Conservation (phyloP, 768 basidiomycete species). For the Naganishia antarctica region DNA sequence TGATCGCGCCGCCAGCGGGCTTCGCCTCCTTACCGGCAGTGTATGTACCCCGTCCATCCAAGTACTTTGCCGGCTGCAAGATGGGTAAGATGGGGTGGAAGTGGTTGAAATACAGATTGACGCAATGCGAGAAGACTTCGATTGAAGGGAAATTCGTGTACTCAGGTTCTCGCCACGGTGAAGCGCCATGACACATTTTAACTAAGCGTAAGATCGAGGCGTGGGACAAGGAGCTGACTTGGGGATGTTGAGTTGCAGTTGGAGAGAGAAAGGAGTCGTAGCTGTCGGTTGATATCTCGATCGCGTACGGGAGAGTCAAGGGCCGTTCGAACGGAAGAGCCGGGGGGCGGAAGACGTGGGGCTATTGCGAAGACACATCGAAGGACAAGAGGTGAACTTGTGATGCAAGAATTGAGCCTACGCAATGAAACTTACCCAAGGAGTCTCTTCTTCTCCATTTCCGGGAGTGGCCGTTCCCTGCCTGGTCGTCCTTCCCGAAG, state of each 20-base stretch:
- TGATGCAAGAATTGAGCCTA: neutral
- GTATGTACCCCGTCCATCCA: neutral
- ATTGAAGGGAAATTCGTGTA: slow-evolving; percentile 40
- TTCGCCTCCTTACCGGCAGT: neutral
- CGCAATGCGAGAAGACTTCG: slow-evolving; percentile 39
- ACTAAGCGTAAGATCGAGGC: slow-evolving; percentile 27
- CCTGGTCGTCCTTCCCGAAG: slow-evolving; percentile 7
- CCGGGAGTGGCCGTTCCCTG: slow-evolving; percentile 7
- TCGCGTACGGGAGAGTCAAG: neutral
- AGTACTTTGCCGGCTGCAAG: slow-evolving; percentile 28
- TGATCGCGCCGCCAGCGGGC: too few species aligned
- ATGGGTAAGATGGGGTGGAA: slow-evolving; percentile 42
- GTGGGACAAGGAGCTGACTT: neutral
- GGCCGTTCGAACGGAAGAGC: neutral
- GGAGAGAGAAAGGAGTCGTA: neutral
- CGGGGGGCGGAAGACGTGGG: slow-evolving; percentile 3
- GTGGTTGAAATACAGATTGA: slow-evolving; percentile 40
- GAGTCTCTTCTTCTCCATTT: slow-evolving; percentile 11
- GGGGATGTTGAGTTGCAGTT: neutral
- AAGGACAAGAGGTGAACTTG: too few species aligned
- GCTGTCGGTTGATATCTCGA: neutral
- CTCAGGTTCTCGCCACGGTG: slow-evolving; percentile 36
- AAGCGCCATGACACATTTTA: slow-evolving; percentile 38
- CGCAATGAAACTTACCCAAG: neutral
- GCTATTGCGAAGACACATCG: neutral